phyloP scores from a whole-genome alignment of 2,329 filamentous ascomycete species.

The Ascomycota sp. region DNA sequence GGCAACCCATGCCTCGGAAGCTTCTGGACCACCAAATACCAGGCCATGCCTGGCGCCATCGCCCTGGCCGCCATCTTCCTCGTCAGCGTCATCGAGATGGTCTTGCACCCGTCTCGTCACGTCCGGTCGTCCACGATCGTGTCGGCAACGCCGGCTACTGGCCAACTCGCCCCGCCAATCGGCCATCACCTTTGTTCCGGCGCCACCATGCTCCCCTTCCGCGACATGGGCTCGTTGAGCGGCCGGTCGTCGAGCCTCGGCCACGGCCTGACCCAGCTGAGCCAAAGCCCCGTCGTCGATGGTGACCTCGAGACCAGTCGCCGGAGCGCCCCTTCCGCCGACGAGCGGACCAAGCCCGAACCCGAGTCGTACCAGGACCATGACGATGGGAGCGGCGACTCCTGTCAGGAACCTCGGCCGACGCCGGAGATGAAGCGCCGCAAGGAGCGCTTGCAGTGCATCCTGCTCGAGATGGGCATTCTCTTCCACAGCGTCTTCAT shows the following conservation, averaged over 20 bases:
- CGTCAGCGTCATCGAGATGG: conserved; percentile 65
- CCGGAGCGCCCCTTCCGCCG: conserved; percentile 2
- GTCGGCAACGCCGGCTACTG: neutral
- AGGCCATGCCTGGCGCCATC: conserved; percentile 60
- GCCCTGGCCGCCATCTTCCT: conserved; percentile 60
- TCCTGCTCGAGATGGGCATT: conserved; percentile 62
- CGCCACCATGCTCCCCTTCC: conserved; percentile 10
- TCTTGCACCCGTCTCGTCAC: conserved; percentile 25
- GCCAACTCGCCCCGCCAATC: neutral
- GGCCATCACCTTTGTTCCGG: conserved; percentile 3
- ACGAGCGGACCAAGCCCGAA: conserved; percentile 4
- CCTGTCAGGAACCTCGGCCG: conserved; percentile 7
- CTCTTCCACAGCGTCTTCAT: conserved; percentile 48
- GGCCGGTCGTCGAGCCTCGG: conserved; percentile 15
- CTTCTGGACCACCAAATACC: conserved; percentile 59
- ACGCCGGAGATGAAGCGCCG: conserved; percentile 35
- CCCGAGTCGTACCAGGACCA: conserved; percentile 2
- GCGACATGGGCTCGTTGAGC: conserved; percentile 13
- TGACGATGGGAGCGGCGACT: conserved; percentile 8
- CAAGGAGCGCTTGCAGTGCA: conserved; percentile 52
- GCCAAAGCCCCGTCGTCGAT: conserved; percentile 2
- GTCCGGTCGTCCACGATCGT: conserved; percentile 1
- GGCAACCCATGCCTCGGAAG: conserved; percentile 46
- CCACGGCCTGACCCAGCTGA: conserved; percentile 11
- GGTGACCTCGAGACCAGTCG: conserved; percentile 2